Conservation (phyloP, 805 yeast genomes). For the Huiozyma sinensis region DNA sequence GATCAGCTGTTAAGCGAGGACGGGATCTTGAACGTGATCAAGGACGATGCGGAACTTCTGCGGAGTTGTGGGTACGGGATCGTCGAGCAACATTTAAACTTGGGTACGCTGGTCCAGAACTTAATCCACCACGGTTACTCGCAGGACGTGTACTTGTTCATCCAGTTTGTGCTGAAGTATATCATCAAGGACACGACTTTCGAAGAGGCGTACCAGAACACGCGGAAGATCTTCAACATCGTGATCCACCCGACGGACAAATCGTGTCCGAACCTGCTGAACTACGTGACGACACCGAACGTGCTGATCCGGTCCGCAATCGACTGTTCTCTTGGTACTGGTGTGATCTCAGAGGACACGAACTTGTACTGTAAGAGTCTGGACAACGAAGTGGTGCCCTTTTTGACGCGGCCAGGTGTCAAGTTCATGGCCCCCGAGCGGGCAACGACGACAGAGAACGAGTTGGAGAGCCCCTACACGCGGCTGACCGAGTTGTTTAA, state of each 20-base stretch:
- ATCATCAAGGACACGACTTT: slow-evolving; percentile 78
- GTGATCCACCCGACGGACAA: slow-evolving; percentile 64
- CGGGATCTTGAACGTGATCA: slow-evolving; percentile 33
- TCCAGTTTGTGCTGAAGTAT: slow-evolving; percentile 58
- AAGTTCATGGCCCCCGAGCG: slow-evolving; percentile 37
- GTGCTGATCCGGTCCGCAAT: slow-evolving; percentile 86
- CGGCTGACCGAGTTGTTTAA: slow-evolving; percentile 85
- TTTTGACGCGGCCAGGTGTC: slow-evolving; percentile 28
- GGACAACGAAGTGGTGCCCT: slow-evolving; percentile 49
- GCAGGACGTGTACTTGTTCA: slow-evolving; percentile 70
- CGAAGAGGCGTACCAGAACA: slow-evolving; percentile 79
- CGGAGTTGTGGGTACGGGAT: slow-evolving; percentile 37
- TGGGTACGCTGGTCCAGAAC: slow-evolving; percentile 63
- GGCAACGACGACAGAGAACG: slow-evolving; percentile 24
- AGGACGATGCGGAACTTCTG: slow-evolving; percentile 48
- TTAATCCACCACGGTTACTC: slow-evolving; percentile 74
- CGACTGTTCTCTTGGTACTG: slow-evolving; percentile 71
- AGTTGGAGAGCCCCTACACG: slow-evolving; percentile 65
- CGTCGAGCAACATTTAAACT: slow-evolving; percentile 26
- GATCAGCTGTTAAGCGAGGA: slow-evolving; percentile 32
- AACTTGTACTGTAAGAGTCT: slow-evolving; percentile 50
- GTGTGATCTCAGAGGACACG: slow-evolving; percentile 47
- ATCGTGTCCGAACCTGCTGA: slow-evolving; percentile 60
- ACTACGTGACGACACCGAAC: slow-evolving; percentile 89
- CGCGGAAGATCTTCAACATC: slow-evolving; percentile 72